These are phyloP conservation scores for Chalara sp. DNA, from an alignment of 2,329 filamentous ascomycete genomes.

Conservation along the genomic window DNA sequence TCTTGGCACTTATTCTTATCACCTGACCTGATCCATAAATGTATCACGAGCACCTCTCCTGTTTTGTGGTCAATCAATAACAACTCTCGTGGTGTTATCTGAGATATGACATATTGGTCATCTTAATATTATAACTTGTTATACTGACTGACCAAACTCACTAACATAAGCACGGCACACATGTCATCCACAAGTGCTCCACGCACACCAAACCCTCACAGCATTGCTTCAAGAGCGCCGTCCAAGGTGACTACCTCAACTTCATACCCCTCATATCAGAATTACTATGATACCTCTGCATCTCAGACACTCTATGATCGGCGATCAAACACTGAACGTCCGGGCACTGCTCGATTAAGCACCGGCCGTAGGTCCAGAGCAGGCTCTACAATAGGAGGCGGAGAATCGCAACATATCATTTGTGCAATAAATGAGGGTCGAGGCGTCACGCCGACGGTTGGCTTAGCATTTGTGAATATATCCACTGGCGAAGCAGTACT, in stretches of 20 bases:
- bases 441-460: conserved; percentile 78
- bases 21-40: no score
- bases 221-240: background rate
- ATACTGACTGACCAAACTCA: conserved; percentile 7
- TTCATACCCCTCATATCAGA: conserved; percentile 19
- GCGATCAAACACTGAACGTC: conserved; percentile 20
- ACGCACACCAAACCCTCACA: background rate
- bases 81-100: no score
- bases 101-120: no score
- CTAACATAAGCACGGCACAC: no score
- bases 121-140: conserved; percentile 1
- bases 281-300: conserved; percentile 22
- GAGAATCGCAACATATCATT: conserved; percentile 63
- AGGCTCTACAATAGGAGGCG: conserved; percentile 30
- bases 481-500: conserved; percentile 78
- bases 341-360: conserved; percentile 22
- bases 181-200: background rate
- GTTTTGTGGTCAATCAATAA: no score
- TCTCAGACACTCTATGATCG: conserved; percentile 17
- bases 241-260: conserved; percentile 17
- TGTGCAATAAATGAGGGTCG: conserved; percentile 85
- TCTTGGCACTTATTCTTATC: no score
- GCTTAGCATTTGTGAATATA: conserved; percentile 80
- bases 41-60: no score
- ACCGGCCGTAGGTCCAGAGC: conserved; percentile 23